These are phyloP conservation scores for Ogataea nonfermentans DNA, from an alignment of 805 yeast genomes.

Conservation along the genomic window DNA sequence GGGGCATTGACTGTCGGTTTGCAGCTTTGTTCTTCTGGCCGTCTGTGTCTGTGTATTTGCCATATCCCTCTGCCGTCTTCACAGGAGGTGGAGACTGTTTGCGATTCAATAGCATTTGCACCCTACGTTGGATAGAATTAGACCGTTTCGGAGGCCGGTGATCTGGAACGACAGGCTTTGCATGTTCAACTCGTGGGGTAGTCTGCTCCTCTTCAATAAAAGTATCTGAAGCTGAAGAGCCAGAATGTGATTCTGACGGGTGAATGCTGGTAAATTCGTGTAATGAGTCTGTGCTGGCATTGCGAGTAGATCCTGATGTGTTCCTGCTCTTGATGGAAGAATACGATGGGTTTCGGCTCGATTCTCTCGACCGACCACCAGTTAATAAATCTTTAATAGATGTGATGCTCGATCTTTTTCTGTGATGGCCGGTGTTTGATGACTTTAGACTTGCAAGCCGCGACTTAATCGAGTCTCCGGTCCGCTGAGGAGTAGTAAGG, in stretches of 20 bases:
- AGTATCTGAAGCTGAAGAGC: slow-evolving; percentile 16
- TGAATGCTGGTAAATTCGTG: slow-evolving; percentile 19
- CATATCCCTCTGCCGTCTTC: slow-evolving; percentile 80
- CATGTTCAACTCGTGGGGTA: background rate
- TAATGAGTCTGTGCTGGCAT: slow-evolving; percentile 25
- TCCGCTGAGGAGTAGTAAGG: slow-evolving; percentile 23
- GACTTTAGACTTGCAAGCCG: slow-evolving; percentile 19
- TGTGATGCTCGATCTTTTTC: slow-evolving; percentile 36
- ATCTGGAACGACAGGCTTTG: slow-evolving; percentile 21
- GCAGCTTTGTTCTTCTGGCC: background rate
- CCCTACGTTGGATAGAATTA: slow-evolving; percentile 52
- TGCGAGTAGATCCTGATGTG: slow-evolving; percentile 17
- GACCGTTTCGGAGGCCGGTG: slow-evolving; percentile 31
- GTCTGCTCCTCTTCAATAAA: slow-evolving; percentile 14
- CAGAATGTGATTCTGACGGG: slow-evolving; percentile 9
- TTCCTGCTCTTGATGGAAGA: slow-evolving; percentile 19
- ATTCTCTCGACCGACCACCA: slow-evolving; percentile 32
- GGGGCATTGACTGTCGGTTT: slow-evolving; percentile 14
- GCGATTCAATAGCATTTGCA: slow-evolving; percentile 47
- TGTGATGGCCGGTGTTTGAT: slow-evolving; percentile 22
- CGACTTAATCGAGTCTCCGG: slow-evolving; percentile 25
- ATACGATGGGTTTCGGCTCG: slow-evolving; percentile 23
- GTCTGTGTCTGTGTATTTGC: slow-evolving; percentile 56
- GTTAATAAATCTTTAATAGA: slow-evolving; percentile 36
- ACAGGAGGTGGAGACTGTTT: slow-evolving; percentile 43